Evolutionary conservation across 768 basidiomycete species (phyloP).

Genomic region (Trametes elegans): DNA sequence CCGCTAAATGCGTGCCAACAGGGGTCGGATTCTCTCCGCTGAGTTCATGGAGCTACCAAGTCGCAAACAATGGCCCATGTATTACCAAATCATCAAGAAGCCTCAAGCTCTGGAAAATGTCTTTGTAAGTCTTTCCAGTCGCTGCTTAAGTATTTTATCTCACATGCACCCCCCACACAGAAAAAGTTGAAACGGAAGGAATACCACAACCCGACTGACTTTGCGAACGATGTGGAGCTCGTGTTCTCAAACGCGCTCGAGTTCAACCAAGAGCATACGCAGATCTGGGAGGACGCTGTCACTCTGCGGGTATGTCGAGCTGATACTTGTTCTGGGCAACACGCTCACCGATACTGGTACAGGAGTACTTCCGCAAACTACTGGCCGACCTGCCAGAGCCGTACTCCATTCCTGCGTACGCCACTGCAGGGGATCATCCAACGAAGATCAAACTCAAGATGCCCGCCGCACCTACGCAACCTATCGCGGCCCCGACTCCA

Average conservation of each 20-base stretch:
- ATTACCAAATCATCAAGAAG: constrained; percentile 76
- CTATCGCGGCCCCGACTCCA: constrained; percentile 7
- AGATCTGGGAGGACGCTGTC: constrained; percentile 78
- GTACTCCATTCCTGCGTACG: constrained; percentile 60
- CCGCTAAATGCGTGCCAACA: constrained; percentile 27
- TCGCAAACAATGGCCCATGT: constrained; percentile 73
- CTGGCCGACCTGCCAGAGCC: constrained; percentile 78
- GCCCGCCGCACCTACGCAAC: constrained; percentile 40
- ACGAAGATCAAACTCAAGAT: constrained; percentile 76
- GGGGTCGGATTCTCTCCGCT: constrained; percentile 63
- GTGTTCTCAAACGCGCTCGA: constrained; percentile 87
- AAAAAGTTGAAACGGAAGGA: constrained; percentile 79
- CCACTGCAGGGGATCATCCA: constrained; percentile 36
- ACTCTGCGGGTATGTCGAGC: constrained; percentile 60
- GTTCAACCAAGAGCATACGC: constrained; percentile 86
- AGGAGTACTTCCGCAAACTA: constrained; percentile 73
- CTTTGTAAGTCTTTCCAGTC: constrained; percentile 49
- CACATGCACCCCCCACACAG: constrained; percentile 37
- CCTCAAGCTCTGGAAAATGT: constrained; percentile 79
- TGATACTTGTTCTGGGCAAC: too few species aligned
- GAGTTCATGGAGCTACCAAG: constrained; percentile 87
- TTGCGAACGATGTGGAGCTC: constrained; percentile 84
- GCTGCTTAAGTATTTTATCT: too few species aligned
- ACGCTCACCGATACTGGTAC: background rate
- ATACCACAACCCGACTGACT: constrained; percentile 64